Conservation (phyloP, 1,284 basidiomycete species). For the Moesziomyces globuligerus region DNA sequence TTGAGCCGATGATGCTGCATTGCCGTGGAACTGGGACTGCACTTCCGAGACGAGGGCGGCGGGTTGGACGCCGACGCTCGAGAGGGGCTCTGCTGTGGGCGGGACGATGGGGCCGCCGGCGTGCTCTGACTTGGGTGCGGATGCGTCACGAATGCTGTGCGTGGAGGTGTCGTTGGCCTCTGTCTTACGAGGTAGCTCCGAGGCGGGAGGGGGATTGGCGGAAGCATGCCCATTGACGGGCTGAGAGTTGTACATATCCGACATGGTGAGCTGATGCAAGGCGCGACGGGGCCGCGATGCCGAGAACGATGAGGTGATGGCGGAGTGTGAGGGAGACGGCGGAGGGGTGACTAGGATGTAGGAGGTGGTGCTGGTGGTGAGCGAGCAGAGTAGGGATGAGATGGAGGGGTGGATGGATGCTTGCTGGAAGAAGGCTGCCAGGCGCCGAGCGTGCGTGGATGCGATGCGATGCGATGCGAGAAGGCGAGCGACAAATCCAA, state of each 20-base stretch:
- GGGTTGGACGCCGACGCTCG: constrained; percentile 33
- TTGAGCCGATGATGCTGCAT: constrained; percentile 8
- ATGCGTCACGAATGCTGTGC: too few species aligned
- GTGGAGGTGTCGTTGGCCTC: background rate
- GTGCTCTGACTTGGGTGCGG: constrained; percentile 10
- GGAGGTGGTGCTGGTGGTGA: background rate
- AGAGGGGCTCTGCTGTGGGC: constrained; percentile 37
- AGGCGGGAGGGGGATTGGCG: background rate
- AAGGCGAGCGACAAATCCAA: constrained; percentile 23
- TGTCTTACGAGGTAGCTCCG: background rate
- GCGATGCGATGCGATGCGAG: background rate
- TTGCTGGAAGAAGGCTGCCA: too few species aligned
- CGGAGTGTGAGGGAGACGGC: background rate
- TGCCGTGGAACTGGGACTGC: constrained; percentile 16
- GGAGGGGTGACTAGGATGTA: background rate
- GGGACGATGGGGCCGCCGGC: constrained; percentile 24
- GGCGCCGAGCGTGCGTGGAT: too few species aligned
- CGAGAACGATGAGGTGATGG: background rate
- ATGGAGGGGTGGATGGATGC: constrained; percentile 12
- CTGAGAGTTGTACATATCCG: constrained; percentile 12
- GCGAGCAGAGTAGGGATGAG: background rate
- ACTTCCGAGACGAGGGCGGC: constrained; percentile 19
- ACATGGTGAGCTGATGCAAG: constrained; percentile 11
- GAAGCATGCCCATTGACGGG: constrained; percentile 22
- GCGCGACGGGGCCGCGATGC: background rate